These are phyloP conservation scores for Pyrenula aspistea DNA, from an alignment of 495 filamentous ascomycete genomes.

Conservation along the genomic window DNA sequence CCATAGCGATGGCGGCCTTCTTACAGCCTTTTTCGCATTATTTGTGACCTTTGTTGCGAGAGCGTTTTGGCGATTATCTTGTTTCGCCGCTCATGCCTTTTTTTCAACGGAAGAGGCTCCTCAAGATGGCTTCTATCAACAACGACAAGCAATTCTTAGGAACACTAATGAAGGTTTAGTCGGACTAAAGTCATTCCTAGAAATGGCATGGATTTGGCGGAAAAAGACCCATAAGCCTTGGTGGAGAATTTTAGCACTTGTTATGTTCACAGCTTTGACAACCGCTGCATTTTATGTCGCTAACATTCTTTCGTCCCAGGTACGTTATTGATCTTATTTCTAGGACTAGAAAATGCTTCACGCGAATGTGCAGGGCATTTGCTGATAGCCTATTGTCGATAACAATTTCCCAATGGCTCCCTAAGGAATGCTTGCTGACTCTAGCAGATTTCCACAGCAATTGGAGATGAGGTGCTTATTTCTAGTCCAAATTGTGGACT, in stretches of 20 bases:
- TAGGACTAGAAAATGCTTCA: background rate
- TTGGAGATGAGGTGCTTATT: background rate
- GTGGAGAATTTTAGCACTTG: slow-evolving; percentile 13
- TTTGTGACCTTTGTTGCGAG: slow-evolving; percentile 22
- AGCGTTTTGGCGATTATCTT: slow-evolving; percentile 25
- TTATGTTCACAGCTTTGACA: slow-evolving; percentile 9
- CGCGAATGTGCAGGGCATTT: background rate
- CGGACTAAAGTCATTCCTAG: slow-evolving; percentile 13
- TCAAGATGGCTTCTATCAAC: slow-evolving; percentile 15
- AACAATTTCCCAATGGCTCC: background rate
- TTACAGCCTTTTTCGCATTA: slow-evolving; percentile 27
- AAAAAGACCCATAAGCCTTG: slow-evolving; percentile 10
- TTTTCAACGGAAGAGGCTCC: slow-evolving; percentile 4
- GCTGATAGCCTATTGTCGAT: background rate
- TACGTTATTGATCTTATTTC: background rate
- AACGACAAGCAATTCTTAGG: slow-evolving; percentile 24
- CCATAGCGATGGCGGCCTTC: slow-evolving; percentile 17
- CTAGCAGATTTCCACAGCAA: background rate
- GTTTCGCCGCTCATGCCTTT: slow-evolving; percentile 21
- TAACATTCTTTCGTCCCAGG: slow-evolving; percentile 18
- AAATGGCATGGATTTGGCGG: slow-evolving; percentile 18
- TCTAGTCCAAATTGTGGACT: background rate
- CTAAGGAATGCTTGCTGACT: background rate
- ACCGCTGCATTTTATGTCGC: slow-evolving; percentile 16
- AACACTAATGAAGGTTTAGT: slow-evolving; percentile 15